Conservation (phyloP, 352 stramenopile genomes). For the Phytopythium oedochilum region DNA sequence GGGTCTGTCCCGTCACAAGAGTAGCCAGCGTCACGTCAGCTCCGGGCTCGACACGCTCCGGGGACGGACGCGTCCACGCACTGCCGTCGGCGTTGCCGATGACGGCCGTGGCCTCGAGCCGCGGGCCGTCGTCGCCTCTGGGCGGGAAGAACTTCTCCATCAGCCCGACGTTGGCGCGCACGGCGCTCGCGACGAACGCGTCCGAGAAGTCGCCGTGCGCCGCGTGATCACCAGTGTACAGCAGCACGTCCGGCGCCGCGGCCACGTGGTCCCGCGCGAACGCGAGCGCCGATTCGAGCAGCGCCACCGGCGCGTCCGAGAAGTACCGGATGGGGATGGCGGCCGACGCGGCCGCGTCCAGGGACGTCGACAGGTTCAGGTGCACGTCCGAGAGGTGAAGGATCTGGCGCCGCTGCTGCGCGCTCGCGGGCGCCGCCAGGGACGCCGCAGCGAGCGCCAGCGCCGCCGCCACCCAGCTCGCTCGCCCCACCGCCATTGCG, state of each 20-base stretch:
- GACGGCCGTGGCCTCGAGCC: conserved; percentile 62
- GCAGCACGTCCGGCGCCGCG: conserved; percentile 54
- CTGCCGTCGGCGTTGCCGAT: conserved; percentile 77
- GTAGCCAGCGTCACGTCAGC: too few relatives aligned
- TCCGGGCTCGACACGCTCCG: background rate
- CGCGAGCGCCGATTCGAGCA: conserved; percentile 66
- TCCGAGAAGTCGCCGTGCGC: conserved; percentile 60
- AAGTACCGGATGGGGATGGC: conserved; percentile 42
- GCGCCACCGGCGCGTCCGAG: conserved; percentile 38
- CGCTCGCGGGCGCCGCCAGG: conserved; percentile 1
- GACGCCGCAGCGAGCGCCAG: background rate
- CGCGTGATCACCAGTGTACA: conserved; percentile 81
- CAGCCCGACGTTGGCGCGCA: conserved; percentile 58
- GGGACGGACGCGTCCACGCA: conserved; percentile 30
- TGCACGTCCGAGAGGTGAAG: conserved; percentile 87
- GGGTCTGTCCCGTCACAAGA: conserved; percentile 36
- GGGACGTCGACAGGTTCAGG: conserved; percentile 59
- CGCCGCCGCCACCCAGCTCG: background rate
- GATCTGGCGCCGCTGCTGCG: conserved; percentile 26
- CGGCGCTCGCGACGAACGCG: conserved; percentile 49
- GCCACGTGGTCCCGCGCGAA: conserved; percentile 59
- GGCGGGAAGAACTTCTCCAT: conserved; percentile 70
- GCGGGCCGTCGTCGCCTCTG: conserved; percentile 6
- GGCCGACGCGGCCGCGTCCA: conserved; percentile 28
- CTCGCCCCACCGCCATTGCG: background rate